Evolutionary conservation across 73 alveolate genomes (phyloP).

Genomic region (Effrenium voratum): DNA sequence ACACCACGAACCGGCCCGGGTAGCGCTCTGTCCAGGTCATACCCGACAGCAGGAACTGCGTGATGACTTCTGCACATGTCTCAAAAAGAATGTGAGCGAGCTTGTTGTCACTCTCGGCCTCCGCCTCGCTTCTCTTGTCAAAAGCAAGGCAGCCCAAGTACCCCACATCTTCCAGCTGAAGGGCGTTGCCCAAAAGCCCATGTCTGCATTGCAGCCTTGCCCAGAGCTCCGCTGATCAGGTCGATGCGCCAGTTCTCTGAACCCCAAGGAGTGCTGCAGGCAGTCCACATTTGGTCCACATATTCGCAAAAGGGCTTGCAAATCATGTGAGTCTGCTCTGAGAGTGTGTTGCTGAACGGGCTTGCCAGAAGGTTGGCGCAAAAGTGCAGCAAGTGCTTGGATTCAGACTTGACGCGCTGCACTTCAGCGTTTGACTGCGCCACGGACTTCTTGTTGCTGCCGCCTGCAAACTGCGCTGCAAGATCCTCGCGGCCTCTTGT

Average conservation of each 20-base stretch:
- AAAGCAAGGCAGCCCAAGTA: background rate
- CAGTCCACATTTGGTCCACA: too few species aligned
- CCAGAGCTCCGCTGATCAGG: background rate
- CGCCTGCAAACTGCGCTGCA: background rate
- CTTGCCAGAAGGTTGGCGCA: background rate
- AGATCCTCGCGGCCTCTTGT: too few species aligned
- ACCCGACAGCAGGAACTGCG: background rate
- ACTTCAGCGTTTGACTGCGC: background rate
- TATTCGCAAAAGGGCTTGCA: too few species aligned
- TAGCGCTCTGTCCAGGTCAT: slow-evolving; percentile 7
- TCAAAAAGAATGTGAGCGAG: background rate
- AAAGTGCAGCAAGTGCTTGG: background rate
- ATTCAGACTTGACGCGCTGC: background rate
- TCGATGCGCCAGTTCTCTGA: background rate
- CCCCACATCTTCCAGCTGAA: background rate
- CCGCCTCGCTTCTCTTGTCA: background rate
- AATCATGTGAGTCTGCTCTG: too few species aligned
- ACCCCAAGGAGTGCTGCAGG: background rate
- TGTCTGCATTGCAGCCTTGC: background rate
- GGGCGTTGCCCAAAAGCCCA: background rate
- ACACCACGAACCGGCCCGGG: background rate
- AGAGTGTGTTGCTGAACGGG: background rate
- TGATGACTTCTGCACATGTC: background rate
- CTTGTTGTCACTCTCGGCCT: background rate
- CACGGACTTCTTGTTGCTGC: background rate